Base-by-base conservation (phyloP, 2,329 filamentous ascomycete genomes). In the Pseudogymnoascus sp. region DNA sequence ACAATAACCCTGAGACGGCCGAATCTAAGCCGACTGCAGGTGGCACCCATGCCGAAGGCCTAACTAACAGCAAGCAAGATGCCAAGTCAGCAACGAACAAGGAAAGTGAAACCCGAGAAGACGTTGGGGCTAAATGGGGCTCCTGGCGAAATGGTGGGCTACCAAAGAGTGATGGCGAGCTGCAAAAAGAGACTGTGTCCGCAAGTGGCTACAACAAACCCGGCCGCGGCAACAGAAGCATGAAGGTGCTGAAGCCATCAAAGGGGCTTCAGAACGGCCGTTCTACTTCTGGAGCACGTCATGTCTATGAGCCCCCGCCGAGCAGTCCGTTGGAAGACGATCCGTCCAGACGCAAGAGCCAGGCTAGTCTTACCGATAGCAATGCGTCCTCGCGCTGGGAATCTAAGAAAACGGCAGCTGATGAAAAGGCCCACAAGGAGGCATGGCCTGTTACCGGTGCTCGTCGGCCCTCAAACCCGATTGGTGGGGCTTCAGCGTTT, bases 401-500 rank as follows among this genome's bases (percentile, higher is more conserved):
- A 28, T 66, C 76, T 42, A 87, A 85, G 72, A 76, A 77, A 53
- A 74, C 77, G 34, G 76, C 76, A 67, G 74, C 70, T 49, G 73
- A 73, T 61, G 72, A 74, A 28, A 72, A 74, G 14, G 65, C 60
- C 5, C 46, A 66, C 3, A 61, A 42, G 59, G 62, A 64, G n/a
- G 21, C 36, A 6, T 64, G 63, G 56, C 60, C 63, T 12, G 67
- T 69, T 60, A 61, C 67, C 25, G 68, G 65, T 5, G 64, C 82
- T 69, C 78, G 84, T 14, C 83, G 86, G 63, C 82, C 85, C 5
- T 80, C 85, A 34, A 97, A 97, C 72, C 93, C 95, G 0, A 84
- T 96, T 16, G 93, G 93, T 7, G 90, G 90, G n/a, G 93, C 90
- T 12, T 95, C 91, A 64, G 93, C 93, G 2, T 97, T 97, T 77